Percentiles rank a stretch among this genome's conserved stretches.
These are phyloP conservation scores for Erythrobasidium hasegawianum DNA, from an alignment of 1,284 basidiomycete species.

Conservation along the genomic window DNA sequence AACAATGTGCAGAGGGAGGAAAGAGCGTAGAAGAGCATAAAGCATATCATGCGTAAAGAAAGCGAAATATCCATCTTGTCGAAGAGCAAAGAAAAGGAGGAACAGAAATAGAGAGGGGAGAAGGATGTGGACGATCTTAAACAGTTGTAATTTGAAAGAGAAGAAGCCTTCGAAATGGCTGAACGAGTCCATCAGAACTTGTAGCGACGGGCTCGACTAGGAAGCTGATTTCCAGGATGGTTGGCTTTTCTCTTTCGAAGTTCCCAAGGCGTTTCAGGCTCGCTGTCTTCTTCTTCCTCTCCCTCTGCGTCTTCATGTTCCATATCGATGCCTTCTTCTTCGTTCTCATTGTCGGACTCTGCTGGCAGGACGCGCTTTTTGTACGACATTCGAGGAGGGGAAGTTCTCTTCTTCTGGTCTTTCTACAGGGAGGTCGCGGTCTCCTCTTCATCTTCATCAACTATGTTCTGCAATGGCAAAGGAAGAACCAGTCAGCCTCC, in stretches of 20 bases:
- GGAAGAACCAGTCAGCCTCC: too few species aligned
- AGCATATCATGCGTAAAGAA: too few species aligned
- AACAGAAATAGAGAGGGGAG: too few species aligned
- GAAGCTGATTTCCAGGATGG: conserved; percentile 22
- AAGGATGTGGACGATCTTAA: too few species aligned
- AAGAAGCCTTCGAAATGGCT: too few species aligned
- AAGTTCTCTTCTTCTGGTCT: not conserved
- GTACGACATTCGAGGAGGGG: not conserved
- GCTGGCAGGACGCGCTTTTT: not conserved
- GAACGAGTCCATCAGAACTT: not conserved
- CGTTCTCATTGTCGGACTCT: not conserved
- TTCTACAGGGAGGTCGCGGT: too few species aligned
- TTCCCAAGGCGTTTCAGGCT: conserved; percentile 5
- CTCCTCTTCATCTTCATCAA: not conserved
- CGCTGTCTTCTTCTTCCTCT: conserved; percentile 3
- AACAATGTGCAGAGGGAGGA: too few species aligned
- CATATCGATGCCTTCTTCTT: not conserved
- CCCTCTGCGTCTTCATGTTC: not conserved
- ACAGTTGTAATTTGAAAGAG: too few species aligned
- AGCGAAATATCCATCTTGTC: too few species aligned
- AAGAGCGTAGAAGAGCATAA: too few species aligned
- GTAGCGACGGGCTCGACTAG: conserved; percentile 17
- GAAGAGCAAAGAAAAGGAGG: too few species aligned
- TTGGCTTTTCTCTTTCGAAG: conserved; percentile 16
- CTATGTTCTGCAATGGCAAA: not conserved